These are phyloP conservation scores for Naganishia antarctica DNA, from an alignment of 768 basidiomycete genomes.

Conservation along the genomic window DNA sequence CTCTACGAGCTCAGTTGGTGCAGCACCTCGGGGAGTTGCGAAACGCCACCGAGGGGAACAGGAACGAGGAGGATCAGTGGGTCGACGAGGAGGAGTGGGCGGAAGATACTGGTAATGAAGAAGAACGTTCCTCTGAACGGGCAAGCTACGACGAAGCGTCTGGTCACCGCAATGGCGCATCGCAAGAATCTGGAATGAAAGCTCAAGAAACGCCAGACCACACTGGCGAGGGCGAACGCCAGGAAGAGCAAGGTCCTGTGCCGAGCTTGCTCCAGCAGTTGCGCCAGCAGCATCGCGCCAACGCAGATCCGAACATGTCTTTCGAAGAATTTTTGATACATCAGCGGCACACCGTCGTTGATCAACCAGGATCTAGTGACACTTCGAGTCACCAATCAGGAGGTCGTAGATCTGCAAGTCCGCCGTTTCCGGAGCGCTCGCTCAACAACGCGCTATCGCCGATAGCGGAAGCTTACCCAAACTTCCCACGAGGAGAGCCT, in stretches of 20 bases:
- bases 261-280: constrained; percentile 14
- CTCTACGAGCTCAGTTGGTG: not conserved
- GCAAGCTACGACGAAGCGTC: no score
- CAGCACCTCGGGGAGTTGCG: not conserved
- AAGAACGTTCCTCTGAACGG: not conserved
- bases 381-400: not conserved
- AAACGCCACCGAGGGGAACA: not conserved
- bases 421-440: no score
- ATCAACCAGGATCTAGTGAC: not conserved
- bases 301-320: constrained; percentile 16
- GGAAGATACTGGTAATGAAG: not conserved
- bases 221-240: not conserved
- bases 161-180: not conserved
- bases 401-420: no score
- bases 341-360: not conserved
- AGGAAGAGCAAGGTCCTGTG: not conserved
- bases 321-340: constrained; percentile 15
- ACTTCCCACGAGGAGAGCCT: no score
- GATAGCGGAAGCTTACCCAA: no score
- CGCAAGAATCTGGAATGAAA: no score
- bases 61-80: constrained; percentile 4
- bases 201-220: not conserved
- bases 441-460: no score
- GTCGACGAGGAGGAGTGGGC: constrained; percentile 17
- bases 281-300: constrained; percentile 4